Percentiles rank a stretch among this genome's conserved stretches.
Conservation (phyloP, 1,284 basidiomycete species). For the Trichosporon ovoides region DNA sequence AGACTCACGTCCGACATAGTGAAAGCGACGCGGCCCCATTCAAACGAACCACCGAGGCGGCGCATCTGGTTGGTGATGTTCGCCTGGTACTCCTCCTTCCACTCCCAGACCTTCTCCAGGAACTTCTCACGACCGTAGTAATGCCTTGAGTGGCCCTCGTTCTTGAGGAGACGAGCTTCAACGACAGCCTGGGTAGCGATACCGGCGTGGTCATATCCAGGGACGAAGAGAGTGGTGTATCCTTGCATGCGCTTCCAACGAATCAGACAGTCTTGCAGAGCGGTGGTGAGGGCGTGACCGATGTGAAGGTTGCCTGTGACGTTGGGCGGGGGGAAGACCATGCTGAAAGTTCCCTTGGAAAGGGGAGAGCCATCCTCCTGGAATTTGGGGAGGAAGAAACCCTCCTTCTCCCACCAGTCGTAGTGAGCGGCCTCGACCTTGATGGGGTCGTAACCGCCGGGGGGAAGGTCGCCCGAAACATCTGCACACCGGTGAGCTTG, state of each 20-base stretch:
- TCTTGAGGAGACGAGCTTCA: constrained; percentile 84
- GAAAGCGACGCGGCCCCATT: constrained; percentile 90
- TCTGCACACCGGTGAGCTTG: constrained; percentile 55
- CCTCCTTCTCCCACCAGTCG: constrained; percentile 91
- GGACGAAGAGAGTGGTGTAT: constrained; percentile 82
- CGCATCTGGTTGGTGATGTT: constrained; percentile 87
- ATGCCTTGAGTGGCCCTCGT: constrained; percentile 76
- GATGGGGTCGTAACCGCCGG: constrained; percentile 90
- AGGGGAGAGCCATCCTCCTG: constrained; percentile 55
- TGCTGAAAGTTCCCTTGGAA: constrained; percentile 70
- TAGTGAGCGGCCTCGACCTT: constrained; percentile 97
- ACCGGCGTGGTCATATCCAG: constrained; percentile 97
- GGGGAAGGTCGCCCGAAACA: constrained; percentile 65
- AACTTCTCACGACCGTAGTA: constrained; percentile 92
- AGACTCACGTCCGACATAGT: constrained; percentile 80
- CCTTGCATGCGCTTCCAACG: constrained; percentile 97
- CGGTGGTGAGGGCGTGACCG: constrained; percentile 88
- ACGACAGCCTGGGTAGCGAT: constrained; percentile 99
- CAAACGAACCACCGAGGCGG: constrained; percentile 86
- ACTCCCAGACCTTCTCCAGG: constrained; percentile 85
- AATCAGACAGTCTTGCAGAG: constrained; percentile 83
- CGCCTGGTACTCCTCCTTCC: constrained; percentile 96
- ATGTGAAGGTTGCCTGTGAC: constrained; percentile 96
- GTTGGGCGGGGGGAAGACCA: constrained; percentile 94
- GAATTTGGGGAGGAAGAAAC: constrained; percentile 81